Evolutionary conservation across 176 grass and related monocot genomes (phyloP), one percentile per base, ranked within the genome.

Genomic region (Oropetium thomaeum): DNA sequence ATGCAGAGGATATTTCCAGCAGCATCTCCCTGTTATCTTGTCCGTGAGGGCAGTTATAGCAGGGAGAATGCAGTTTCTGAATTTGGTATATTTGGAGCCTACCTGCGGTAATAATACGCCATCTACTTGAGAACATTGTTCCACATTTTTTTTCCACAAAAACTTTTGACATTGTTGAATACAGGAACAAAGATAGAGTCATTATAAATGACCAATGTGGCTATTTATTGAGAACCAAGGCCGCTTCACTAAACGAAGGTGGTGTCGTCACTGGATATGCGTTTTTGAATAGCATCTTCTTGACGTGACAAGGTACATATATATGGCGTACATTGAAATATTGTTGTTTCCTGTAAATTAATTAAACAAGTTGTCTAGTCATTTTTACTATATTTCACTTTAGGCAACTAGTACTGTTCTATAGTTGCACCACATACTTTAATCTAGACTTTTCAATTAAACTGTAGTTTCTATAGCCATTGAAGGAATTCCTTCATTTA

Each of bases 1-100:
- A 91, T 91, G 89, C 85, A 91, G 44, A 87, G 81, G 67, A 91
- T 91, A 27, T 85, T 91, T 74, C 89, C 89, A 44, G 27, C 62
- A 65, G 25, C 81, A 52, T 74, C 82, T 5, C 73, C 44, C 79
- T 39, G 85, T 51, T 85, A 82, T 82, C 85, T 91, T n/a, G 81
- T 91, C 33, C 85, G 85, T 0, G 85, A 91, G 30, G 89, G 81
- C 5, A 74, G 30, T 67, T 87, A 57, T 26, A 60, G 69, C 15
- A 62, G 29, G 61, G 85, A 85, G 2, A 65, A 87, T 52, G 73
- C 68, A 2, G 83, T 91, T 71, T 91, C 85, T 28, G 85, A 91
- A 81, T 87, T 91, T 25, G 85, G 85, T 32, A 79, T 87, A 20
- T 91, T 87, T 66, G 81, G 89, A 70, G 78, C 81, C 62, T 91